Evolutionary conservation across 331 rosid genomes (phyloP), one percentile per base, ranked within the genome.

Genomic region (Rosa hybrid): DNA sequence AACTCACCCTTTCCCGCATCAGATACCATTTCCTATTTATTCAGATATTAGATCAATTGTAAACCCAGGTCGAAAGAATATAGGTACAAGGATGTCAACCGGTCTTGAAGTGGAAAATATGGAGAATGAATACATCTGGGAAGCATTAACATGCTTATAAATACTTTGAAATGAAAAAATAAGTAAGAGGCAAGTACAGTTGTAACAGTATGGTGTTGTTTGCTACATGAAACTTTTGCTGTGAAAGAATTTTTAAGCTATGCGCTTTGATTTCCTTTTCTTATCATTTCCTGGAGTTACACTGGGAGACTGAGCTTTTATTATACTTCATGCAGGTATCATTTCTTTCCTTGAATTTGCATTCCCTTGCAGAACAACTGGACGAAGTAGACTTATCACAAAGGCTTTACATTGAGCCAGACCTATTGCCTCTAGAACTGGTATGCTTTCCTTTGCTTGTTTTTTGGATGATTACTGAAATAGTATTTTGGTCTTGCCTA

Each of bases 371-470:
- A 20, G 97, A 92, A 76, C 90, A 71, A 80, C 90, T 94, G 76
- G 85, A 73, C 49, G 90, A 90, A 82, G 74, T 92, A 44, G 91
- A 91, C 84, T 83, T 90, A 70, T 75, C 93, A 34, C 87, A 91
- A 86, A 94, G 94, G 89, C 90, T 94, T 75, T 92, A 91, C 78
- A 83, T 94, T 34, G 98, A 94, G 83, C 23, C 88, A 67, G 97
- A 91, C 81, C 83, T 91, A 68, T 80, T 92, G 56, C 91, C 92
- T 14, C 70, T 83, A n/a, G 93, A 89, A 76, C 84, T 90, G 97
- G 98, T 94, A 90, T 60, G 94, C 84, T 74, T 80, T 77, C 79
- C 34, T 73, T 80, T 49, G 68, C 21, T 74, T 71, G 7, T 17
- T 25, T 63, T 63, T 63, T 27, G 42, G 57, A 21, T 23, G 20